A percentile compares a stretch with the other conserved stretches of the same genome.
These are phyloP conservation scores for Chenopodium suecicum DNA, from an alignment of 148 eudicot species.

Conservation along the genomic window DNA sequence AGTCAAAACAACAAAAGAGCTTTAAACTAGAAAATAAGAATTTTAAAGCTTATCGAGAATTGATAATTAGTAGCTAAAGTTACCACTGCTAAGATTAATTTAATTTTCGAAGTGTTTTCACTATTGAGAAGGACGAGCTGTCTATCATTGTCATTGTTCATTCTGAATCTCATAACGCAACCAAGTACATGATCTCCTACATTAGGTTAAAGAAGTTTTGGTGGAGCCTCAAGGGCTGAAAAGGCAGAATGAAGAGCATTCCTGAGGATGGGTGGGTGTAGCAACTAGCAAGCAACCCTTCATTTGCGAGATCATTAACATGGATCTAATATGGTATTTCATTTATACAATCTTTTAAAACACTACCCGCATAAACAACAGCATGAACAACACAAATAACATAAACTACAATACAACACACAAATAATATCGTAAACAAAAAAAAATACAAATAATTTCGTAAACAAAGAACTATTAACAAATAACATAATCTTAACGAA, in stretches of 20 bases:
- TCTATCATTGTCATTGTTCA: slow-evolving; percentile 36
- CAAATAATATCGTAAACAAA: too few relatives aligned
- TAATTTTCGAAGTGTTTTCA: slow-evolving; percentile 63
- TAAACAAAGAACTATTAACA: too few relatives aligned
- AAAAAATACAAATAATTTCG: too few relatives aligned
- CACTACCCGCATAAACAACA: too few relatives aligned
- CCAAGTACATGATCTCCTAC: slow-evolving; percentile 66
- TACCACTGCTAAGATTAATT: slow-evolving; percentile 83
- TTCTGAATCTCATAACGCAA: slow-evolving; percentile 50
- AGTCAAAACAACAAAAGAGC: not conserved
- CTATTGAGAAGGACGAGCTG: slow-evolving; percentile 67
- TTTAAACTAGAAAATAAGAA: not conserved
- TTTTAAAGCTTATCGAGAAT: not conserved
- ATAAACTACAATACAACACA: too few relatives aligned
- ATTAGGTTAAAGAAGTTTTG: slow-evolving; percentile 50
- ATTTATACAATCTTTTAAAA: too few relatives aligned
- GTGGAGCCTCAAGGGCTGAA: slow-evolving; percentile 33
- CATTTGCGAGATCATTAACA: too few relatives aligned
- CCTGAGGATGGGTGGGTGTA: slow-evolving; percentile 37
- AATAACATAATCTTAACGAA: too few relatives aligned
- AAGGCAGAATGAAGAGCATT: slow-evolving; percentile 3
- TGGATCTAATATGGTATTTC: too few relatives aligned
- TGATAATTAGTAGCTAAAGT: not conserved
- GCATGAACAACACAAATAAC: too few relatives aligned
- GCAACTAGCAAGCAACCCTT: slow-evolving; percentile 31